Conservation (phyloP, 2,329 filamentous ascomycete genomes). For the Cytospora piceicola region DNA sequence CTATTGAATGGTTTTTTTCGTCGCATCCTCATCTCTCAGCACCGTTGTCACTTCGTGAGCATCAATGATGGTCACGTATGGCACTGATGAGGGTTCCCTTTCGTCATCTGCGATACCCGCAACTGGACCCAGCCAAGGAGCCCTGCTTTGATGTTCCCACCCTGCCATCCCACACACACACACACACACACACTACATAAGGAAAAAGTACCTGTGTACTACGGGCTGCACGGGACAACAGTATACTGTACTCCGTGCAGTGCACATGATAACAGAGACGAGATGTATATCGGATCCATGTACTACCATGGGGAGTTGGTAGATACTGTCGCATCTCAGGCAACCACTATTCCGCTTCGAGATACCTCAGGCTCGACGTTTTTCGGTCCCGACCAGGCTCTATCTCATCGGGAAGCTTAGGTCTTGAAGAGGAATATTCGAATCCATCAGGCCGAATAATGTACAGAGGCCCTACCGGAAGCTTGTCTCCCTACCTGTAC, state of each 20-base stretch:
- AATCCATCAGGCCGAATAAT: background rate
- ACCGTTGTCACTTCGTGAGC: background rate
- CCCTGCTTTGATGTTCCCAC: slow-evolving; percentile 7
- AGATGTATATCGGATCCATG: background rate
- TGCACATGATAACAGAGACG: background rate
- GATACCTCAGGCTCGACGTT: background rate
- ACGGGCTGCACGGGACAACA: background rate
- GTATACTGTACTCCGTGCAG: slow-evolving; percentile 3
- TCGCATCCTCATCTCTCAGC: background rate
- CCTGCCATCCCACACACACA: slow-evolving; percentile 14
- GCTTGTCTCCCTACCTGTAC: background rate
- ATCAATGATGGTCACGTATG: background rate
- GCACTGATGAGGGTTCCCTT: background rate
- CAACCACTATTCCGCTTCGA: background rate
- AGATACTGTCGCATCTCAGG: background rate
- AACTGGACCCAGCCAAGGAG: slow-evolving; percentile 12
- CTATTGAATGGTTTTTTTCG: background rate
- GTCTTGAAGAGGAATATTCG: background rate
- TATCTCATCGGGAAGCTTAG: background rate
- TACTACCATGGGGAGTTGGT: background rate
- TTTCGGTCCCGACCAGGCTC: background rate
- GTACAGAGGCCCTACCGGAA: background rate
- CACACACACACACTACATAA: background rate
- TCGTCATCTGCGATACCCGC: slow-evolving; percentile 15
- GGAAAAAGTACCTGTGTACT: slow-evolving; percentile 16